Base-by-base conservation (phyloP, 2,329 filamentous ascomycete genomes). In the Ophiostoma populinum region DNA sequence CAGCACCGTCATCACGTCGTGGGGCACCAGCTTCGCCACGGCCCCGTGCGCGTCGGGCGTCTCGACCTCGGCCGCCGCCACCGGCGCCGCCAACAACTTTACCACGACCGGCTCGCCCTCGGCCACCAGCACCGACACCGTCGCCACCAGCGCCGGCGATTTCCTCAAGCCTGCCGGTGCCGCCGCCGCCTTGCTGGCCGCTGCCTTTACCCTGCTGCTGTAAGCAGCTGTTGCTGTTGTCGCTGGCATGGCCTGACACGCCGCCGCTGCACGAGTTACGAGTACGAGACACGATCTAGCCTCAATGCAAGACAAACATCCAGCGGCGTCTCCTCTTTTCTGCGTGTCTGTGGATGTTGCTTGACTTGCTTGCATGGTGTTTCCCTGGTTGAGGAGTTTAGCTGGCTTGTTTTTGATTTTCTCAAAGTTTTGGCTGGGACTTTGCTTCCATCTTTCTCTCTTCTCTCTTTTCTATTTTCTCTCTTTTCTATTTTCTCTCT, bases 91-190 rank as follows among this genome's bases (percentile, higher is more conserved):
- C 24, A 35, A 24, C 40, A 43, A 40, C 38, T 37, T 33, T 27
- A 43, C 39, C 33, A 34, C 44, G 36, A 40, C 37, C 29, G 40
- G 37, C 30, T 20, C 35, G 20, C 29, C 34, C 18, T 28, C 43
- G 15, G 24, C 39, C 32, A 37, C 41, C 13, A 17, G n/a, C n/a
- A n/a, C 38, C 19, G 26, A 24, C 26, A 22, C 20, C 12, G 46
- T 57, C 12, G 40, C 46, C 5, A 49, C 49, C 26, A 51, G 47
- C 31, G 53, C 47, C n/a, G 49, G 43, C 12, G 51, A 42, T 24
- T 42, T 50, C 10, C 42, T 43, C 8, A 47, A 52, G 31, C 52
- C 56, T 2, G 46, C 52, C 12, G 51, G 42, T 25, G 47, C 43
- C n/a, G 40, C 50, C 24, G 41, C 44, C 15, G 40, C 49, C 21